These are phyloP conservation scores for Nigrograna mackinnonii DNA, from an alignment of 2,329 filamentous ascomycete genomes.

Conservation along the genomic window DNA sequence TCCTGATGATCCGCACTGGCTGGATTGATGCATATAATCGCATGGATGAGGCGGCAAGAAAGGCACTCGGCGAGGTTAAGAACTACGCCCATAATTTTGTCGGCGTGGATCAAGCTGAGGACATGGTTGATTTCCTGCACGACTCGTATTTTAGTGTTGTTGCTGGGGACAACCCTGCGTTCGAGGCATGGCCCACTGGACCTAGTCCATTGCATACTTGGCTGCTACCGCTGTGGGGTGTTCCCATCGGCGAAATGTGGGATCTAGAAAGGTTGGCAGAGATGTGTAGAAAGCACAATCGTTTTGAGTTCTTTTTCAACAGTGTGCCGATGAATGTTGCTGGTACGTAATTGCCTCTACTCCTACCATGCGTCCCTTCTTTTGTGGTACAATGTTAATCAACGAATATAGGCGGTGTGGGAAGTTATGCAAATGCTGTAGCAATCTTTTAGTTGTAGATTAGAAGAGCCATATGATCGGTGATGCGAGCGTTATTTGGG, in stretches of 20 bases:
- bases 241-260: slow-evolving; percentile 52
- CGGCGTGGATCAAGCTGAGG: not conserved
- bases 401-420: too few relatives aligned
- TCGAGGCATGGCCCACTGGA: slow-evolving; percentile 30
- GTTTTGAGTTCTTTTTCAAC: slow-evolving; percentile 49
- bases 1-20: not conserved
- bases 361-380: too few relatives aligned
- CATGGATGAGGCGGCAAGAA: not conserved
- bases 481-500: too few relatives aligned
- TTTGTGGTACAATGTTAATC: too few relatives aligned
- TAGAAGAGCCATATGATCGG: too few relatives aligned
- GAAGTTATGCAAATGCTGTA: slow-evolving; percentile 34
- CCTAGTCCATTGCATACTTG: slow-evolving; percentile 35
- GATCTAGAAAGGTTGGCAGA: slow-evolving; percentile 45
- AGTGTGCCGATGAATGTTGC: slow-evolving; percentile 47
- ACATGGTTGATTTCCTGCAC: slow-evolving; percentile 19
- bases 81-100: slow-evolving; percentile 3
- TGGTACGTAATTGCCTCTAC: too few relatives aligned
- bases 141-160: slow-evolving; percentile 38
- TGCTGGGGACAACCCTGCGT: slow-evolving; percentile 35
- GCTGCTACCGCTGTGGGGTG: slow-evolving; percentile 44
- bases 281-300: slow-evolving; percentile 36
- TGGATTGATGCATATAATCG: not conserved
- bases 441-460: slow-evolving; percentile 38
- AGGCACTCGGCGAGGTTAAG: not conserved